Evolutionary conservation across 495 filamentous ascomycete species (phyloP).

Genomic region (Antarctomyces pellizariae): DNA sequence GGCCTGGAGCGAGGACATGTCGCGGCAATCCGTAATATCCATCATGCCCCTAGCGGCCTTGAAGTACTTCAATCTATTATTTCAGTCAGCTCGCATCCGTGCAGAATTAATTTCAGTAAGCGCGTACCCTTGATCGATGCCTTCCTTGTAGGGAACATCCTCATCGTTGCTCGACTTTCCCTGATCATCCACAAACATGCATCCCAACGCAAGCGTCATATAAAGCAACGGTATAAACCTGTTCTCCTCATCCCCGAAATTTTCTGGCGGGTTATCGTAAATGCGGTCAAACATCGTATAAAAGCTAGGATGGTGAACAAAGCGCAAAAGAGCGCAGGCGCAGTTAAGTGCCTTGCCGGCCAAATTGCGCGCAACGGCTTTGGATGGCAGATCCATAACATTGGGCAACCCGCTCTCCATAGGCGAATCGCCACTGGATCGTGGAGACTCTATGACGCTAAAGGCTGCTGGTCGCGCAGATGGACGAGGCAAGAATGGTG

Average conservation of each 20-base stretch:
- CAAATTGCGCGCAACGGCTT: slow-evolving; percentile 38
- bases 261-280: slow-evolving; percentile 46
- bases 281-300: slow-evolving; percentile 53
- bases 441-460: slow-evolving; percentile 47
- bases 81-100: slow-evolving; percentile 2
- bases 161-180: slow-evolving; percentile 19
- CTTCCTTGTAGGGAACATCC: slow-evolving; percentile 31
- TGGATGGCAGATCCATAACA: slow-evolving; percentile 46
- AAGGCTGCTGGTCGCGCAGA: slow-evolving; percentile 16
- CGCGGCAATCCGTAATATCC: slow-evolving; percentile 80
- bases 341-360: slow-evolving; percentile 63
- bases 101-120: neutral
- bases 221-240: slow-evolving; percentile 69
- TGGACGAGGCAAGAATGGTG: slow-evolving; percentile 21
- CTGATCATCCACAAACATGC: slow-evolving; percentile 42
- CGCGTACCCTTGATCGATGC: slow-evolving; percentile 59
- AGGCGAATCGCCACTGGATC: slow-evolving; percentile 31
- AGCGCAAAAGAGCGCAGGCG: slow-evolving; percentile 59
- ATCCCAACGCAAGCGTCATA: slow-evolving; percentile 63
- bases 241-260: slow-evolving; percentile 51
- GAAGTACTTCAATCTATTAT: slow-evolving; percentile 70
- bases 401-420: slow-evolving; percentile 26
- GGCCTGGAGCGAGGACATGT: slow-evolving; percentile 63
- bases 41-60: slow-evolving; percentile 46
- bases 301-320: slow-evolving; percentile 79